Conservation (phyloP, 192 early-diverging fungal species). For the Coemansia sp. region DNA sequence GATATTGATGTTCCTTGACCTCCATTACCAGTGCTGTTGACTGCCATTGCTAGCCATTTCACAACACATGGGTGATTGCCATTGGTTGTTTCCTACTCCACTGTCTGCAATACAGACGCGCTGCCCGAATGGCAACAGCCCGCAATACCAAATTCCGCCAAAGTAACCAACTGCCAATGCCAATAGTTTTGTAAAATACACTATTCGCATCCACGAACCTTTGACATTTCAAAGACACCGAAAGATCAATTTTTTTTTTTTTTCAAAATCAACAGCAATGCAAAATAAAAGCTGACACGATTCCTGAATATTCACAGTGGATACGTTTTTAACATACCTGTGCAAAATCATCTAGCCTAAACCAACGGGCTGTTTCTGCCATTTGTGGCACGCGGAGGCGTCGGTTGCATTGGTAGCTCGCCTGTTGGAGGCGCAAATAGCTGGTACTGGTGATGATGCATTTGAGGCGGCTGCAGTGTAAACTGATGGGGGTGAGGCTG, state of each 20-base stretch:
- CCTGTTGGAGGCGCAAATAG: constrained; percentile 15
- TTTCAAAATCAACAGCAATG: background rate
- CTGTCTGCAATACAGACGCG: too few relatives aligned
- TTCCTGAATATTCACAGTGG: constrained; percentile 30
- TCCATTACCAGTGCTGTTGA: too few relatives aligned
- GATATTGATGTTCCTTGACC: too few relatives aligned
- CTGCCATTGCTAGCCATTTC: too few relatives aligned
- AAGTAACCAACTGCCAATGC: too few relatives aligned
- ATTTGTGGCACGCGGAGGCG: constrained; percentile 12
- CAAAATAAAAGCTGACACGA: background rate
- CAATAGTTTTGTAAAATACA: background rate
- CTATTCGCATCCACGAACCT: background rate
- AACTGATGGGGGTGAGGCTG: constrained; percentile 7
- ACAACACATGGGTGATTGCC: too few relatives aligned
- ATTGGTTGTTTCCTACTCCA: too few relatives aligned
- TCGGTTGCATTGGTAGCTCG: constrained; percentile 10
- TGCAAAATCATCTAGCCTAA: constrained; percentile 5
- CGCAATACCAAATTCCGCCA: too few relatives aligned
- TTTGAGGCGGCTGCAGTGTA: constrained; percentile 10
- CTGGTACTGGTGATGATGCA: constrained; percentile 32
- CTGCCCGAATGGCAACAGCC: too few relatives aligned
- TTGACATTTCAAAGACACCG: background rate
- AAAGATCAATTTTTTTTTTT: background rate
- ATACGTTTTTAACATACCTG: background rate
- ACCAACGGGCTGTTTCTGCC: constrained; percentile 16